A percentile compares a stretch with the other conserved stretches of the same genome.
Evolutionary conservation across 352 stramenopile genomes (phyloP).

Genomic region (Phytophthora capsici): DNA sequence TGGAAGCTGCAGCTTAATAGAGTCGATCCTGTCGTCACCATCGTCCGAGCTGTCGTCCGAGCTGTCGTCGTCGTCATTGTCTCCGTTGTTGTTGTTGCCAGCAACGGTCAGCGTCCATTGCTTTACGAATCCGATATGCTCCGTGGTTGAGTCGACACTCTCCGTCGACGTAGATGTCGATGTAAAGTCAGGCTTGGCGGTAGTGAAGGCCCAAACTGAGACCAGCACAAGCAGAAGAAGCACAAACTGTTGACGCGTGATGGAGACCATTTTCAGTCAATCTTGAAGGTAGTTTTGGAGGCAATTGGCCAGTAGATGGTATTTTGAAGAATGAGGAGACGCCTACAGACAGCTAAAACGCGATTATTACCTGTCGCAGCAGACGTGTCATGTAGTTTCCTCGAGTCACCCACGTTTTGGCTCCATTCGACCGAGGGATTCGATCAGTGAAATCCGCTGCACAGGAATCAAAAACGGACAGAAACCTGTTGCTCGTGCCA

Average conservation of each 20-base stretch:
- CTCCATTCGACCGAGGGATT: slow-evolving; percentile 9
- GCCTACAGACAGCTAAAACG: too few species aligned
- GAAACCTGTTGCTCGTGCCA: neutral
- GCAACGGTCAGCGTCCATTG: slow-evolving; percentile 32
- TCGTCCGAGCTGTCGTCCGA: slow-evolving; percentile 27
- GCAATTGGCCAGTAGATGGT: slow-evolving; percentile 9
- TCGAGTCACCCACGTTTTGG: slow-evolving; percentile 6
- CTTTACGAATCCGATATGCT: slow-evolving; percentile 30
- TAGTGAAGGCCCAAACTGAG: neutral
- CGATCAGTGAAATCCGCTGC: slow-evolving; percentile 17
- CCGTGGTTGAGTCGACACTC: slow-evolving; percentile 23
- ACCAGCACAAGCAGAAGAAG: slow-evolving; percentile 6
- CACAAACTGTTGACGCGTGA: neutral
- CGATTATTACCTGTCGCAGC: neutral
- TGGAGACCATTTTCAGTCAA: slow-evolving; percentile 10
- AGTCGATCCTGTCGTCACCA: slow-evolving; percentile 30
- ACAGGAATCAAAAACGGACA: slow-evolving; percentile 7
- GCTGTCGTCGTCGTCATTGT: slow-evolving; percentile 24
- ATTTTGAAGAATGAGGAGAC: slow-evolving; percentile 31
- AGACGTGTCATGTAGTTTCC: neutral
- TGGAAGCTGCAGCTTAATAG: slow-evolving; percentile 31
- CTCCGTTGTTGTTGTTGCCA: slow-evolving; percentile 14
- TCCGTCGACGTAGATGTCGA: slow-evolving; percentile 24
- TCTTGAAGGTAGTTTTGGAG: neutral
- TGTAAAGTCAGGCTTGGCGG: slow-evolving; percentile 29